A percentile compares a stretch with the other conserved stretches of the same genome.
Evolutionary conservation across 2,329 filamentous ascomycete species (phyloP).

Genomic region (Westerdykella ornata): DNA sequence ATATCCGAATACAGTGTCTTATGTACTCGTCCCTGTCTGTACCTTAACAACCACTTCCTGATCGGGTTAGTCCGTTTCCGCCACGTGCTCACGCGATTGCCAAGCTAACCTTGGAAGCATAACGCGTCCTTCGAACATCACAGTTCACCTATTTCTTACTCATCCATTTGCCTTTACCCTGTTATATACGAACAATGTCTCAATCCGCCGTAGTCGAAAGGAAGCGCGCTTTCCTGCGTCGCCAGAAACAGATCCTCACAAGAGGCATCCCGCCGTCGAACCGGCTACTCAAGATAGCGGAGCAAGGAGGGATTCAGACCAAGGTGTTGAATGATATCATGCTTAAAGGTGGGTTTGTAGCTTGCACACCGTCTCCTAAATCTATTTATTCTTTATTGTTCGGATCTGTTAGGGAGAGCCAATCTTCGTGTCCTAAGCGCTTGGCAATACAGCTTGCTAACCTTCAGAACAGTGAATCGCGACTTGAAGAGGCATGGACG

Average conservation of each 20-base stretch:
- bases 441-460: constrained; percentile 1
- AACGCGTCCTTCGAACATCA: not conserved
- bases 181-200: not conserved
- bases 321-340: constrained; percentile 47
- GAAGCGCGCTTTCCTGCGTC: constrained; percentile 58
- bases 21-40: too few species aligned
- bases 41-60: too few species aligned
- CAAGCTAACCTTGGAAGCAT: not conserved
- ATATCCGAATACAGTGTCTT: too few species aligned
- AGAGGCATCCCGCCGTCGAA: constrained; percentile 53
- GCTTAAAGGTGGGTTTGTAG: constrained; percentile 40
- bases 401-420: not conserved
- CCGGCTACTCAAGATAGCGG: constrained; percentile 48
- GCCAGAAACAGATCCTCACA: constrained; percentile 58
- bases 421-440: not conserved
- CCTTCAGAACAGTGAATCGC: constrained; percentile 51
- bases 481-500: constrained; percentile 58
- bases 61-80: too few species aligned
- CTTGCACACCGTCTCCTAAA: not conserved
- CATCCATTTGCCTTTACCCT: not conserved
- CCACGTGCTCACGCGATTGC: not conserved
- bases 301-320: constrained; percentile 42
- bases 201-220: constrained; percentile 48
- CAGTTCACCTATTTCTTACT: not conserved
- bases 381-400: not conserved